These are phyloP conservation scores for Diplodia corticola DNA, from an alignment of 2,329 filamentous ascomycete species.

Conservation along the genomic window DNA sequence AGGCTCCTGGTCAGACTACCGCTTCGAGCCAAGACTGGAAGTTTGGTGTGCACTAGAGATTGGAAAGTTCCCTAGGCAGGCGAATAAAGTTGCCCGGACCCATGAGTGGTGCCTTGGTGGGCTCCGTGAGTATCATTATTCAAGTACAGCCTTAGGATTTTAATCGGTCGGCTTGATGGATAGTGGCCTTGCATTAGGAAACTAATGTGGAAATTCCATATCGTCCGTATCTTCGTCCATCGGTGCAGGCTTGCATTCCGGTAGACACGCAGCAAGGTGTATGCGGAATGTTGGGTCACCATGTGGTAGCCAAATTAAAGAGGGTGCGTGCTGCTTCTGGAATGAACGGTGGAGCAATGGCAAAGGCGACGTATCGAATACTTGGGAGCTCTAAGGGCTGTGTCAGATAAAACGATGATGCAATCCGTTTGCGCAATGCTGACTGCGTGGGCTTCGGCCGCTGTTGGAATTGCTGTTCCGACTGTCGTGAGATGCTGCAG, in stretches of 20 bases:
- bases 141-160: not conserved
- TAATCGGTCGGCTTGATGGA: not conserved
- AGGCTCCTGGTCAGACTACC: not conserved
- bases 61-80: not conserved
- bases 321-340: not conserved
- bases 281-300: not conserved
- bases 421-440: not conserved
- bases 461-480: not conserved
- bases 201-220: not conserved
- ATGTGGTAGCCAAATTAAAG: not conserved
- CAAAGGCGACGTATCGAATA: not conserved
- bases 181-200: not conserved
- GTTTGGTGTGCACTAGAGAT: not conserved
- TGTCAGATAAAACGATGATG: not conserved
- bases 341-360: not conserved
- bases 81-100: not conserved
- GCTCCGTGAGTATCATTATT: not conserved
- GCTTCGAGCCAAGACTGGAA: not conserved
- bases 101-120: not conserved
- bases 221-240: not conserved
- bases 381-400: not conserved
- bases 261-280: not conserved
- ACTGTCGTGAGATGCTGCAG: not conserved
- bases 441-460: not conserved
- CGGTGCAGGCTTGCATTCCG: not conserved